phyloP scores from a whole-genome alignment of 75 land plant species.

The Sequoia sempervirens region DNA sequence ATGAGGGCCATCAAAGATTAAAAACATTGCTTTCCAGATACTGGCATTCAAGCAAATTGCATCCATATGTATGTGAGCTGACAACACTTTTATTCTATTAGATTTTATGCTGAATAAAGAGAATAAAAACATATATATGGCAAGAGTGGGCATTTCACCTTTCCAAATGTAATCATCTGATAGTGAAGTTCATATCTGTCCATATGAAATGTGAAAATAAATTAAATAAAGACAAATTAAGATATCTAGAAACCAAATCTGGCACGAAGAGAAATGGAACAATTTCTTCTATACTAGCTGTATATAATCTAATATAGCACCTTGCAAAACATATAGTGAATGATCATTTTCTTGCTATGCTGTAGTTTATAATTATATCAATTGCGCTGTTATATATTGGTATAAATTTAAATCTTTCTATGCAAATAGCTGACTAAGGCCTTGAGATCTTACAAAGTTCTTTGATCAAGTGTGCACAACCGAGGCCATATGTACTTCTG shows the following conservation, averaged over 20 bases:
- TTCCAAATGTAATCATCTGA: slow-evolving; percentile 95
- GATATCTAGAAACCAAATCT: background rate
- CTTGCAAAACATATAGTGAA: background rate
- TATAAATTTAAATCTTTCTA: background rate
- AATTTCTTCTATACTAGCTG: background rate
- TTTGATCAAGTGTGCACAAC: slow-evolving; percentile 64
- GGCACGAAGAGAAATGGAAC: background rate
- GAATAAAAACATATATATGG: background rate
- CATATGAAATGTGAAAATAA: slow-evolving; percentile 1
- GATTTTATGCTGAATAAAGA: background rate
- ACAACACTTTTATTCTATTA: background rate
- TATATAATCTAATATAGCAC: background rate
- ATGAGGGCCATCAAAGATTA: background rate
- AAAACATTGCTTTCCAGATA: background rate
- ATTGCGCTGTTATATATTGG: background rate
- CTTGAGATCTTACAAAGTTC: slow-evolving; percentile 52
- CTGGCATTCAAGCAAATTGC: background rate
- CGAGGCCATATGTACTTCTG: slow-evolving; percentile 93
- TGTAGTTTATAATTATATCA: background rate
- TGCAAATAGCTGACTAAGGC: background rate
- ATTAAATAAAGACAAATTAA: background rate
- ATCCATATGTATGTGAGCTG: background rate
- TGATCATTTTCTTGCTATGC: background rate
- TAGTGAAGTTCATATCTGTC: slow-evolving; percentile 92
- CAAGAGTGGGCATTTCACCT: slow-evolving; percentile 38